Conservation (phyloP, 169 alveolate species). For the Theileria equi region DNA sequence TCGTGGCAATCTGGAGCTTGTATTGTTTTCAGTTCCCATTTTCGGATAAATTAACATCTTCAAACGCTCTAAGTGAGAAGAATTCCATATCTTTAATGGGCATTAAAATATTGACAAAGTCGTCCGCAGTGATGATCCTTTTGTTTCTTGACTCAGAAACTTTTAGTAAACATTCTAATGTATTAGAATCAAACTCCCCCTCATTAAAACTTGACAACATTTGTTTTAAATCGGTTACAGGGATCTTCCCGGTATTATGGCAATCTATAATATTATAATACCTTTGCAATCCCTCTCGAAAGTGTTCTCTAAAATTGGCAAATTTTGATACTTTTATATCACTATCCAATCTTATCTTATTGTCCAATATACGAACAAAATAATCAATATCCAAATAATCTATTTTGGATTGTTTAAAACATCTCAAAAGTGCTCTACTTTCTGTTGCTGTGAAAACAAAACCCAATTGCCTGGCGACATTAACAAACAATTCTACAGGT, state of each 20-base stretch:
- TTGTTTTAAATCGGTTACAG: conserved; percentile 51
- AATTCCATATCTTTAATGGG: conserved; percentile 52
- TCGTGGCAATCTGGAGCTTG: conserved; percentile 21
- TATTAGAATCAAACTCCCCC: conserved; percentile 44
- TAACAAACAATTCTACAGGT: conserved; percentile 29
- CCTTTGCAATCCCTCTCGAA: conserved; percentile 16
- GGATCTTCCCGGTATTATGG: conserved; percentile 48
- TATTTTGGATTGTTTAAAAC: conserved; percentile 13
- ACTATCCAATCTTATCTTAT: conserved; percentile 36
- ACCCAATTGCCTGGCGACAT: conserved; percentile 60
- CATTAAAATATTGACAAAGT: conserved; percentile 21
- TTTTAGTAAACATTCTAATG: conserved; percentile 21
- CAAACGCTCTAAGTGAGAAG: conserved; percentile 41
- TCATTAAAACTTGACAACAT: conserved; percentile 51
- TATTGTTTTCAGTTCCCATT: background rate
- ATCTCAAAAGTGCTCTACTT: conserved; percentile 22
- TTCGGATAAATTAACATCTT: background rate
- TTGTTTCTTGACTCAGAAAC: conserved; percentile 17
- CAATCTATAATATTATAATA: conserved; percentile 45
- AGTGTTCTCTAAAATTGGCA: conserved; percentile 23
- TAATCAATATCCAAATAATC: conserved; percentile 46
- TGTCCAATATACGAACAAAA: conserved; percentile 53
- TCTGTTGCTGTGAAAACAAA: conserved; percentile 52
- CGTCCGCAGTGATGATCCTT: conserved; percentile 43
- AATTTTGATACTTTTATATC: conserved; percentile 26